These are phyloP conservation scores for Candida dajiaensis DNA, from an alignment of 805 yeast species.

Conservation along the genomic window DNA sequence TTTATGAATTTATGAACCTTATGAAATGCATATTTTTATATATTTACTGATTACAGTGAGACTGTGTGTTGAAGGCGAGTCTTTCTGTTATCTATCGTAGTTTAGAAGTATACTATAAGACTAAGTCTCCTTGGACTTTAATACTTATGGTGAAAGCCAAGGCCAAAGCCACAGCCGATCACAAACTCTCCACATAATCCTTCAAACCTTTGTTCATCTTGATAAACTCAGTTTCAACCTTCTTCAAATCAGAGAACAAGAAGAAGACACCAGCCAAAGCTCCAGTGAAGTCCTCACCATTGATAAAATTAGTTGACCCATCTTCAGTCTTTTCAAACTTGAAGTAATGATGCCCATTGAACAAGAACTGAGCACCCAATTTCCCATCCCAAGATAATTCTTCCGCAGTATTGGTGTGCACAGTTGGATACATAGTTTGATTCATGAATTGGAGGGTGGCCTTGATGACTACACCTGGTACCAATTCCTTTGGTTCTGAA, in stretches of 20 bases:
- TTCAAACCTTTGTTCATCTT: neutral
- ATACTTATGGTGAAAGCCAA: too few relatives aligned
- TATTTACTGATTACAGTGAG: neutral
- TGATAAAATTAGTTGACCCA: neutral
- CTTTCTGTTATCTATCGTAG: too few relatives aligned
- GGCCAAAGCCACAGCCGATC: neutral
- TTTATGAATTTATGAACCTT: slow-evolving; percentile 10
- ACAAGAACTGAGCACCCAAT: neutral
- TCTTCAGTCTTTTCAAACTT: slow-evolving; percentile 3
- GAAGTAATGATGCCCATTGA: slow-evolving; percentile 5
- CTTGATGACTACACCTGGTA: neutral
- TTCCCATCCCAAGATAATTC: slow-evolving; percentile 6
- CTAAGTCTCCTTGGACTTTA: too few relatives aligned
- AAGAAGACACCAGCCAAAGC: neutral
- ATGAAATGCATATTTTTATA: neutral
- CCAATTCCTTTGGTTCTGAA: neutral
- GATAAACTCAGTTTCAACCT: neutral
- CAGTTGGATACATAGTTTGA: neutral
- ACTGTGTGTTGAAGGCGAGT: too few relatives aligned
- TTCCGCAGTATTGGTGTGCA: neutral
- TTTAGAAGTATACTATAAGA: too few relatives aligned
- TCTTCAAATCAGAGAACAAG: neutral
- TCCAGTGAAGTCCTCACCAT: slow-evolving; percentile 5
- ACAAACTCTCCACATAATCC: neutral
- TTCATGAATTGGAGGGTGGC: neutral